These are phyloP conservation scores for Chalaropsis thielavioides DNA, from an alignment of 2,329 filamentous ascomycete genomes.

Conservation along the genomic window DNA sequence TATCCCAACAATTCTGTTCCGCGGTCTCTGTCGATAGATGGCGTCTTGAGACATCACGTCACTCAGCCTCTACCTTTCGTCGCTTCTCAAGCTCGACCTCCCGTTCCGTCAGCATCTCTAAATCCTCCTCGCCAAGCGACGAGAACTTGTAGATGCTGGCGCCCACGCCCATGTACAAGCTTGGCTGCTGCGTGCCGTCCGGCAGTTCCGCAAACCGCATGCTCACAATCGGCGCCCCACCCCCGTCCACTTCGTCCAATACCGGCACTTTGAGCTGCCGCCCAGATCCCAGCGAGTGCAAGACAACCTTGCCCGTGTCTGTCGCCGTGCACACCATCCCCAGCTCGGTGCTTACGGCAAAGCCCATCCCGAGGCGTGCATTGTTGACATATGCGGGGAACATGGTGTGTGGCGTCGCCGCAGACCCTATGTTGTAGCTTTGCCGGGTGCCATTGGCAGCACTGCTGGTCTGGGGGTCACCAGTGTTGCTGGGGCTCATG, in stretches of 20 bases:
- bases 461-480: not conserved
- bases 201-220: slow-evolving; percentile 12
- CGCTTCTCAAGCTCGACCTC: not conserved
- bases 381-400: slow-evolving; percentile 39
- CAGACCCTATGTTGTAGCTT: not conserved
- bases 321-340: slow-evolving; percentile 41
- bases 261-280: slow-evolving; percentile 23
- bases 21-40: too few species aligned
- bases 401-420: slow-evolving; percentile 28
- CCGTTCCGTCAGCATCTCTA: slow-evolving; percentile 2
- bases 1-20: too few species aligned
- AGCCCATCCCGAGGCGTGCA: slow-evolving; percentile 34
- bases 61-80: not conserved
- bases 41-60: not conserved
- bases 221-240: slow-evolving; percentile 4
- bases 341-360: slow-evolving; percentile 34
- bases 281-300: slow-evolving; percentile 38
- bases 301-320: slow-evolving; percentile 32
- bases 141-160: slow-evolving; percentile 12
- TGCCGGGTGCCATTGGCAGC: not conserved
- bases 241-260: slow-evolving; percentile 13
- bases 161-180: slow-evolving; percentile 14
- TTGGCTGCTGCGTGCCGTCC: slow-evolving; percentile 7
- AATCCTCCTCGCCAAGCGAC: slow-evolving; percentile 5
- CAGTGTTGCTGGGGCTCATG: slow-evolving; percentile 9